A percentile compares a stretch with the other conserved stretches of the same genome.
These are phyloP conservation scores for Endotrypanum monterogeii DNA, from an alignment of 208 protist genomes.

Conservation along the genomic window DNA sequence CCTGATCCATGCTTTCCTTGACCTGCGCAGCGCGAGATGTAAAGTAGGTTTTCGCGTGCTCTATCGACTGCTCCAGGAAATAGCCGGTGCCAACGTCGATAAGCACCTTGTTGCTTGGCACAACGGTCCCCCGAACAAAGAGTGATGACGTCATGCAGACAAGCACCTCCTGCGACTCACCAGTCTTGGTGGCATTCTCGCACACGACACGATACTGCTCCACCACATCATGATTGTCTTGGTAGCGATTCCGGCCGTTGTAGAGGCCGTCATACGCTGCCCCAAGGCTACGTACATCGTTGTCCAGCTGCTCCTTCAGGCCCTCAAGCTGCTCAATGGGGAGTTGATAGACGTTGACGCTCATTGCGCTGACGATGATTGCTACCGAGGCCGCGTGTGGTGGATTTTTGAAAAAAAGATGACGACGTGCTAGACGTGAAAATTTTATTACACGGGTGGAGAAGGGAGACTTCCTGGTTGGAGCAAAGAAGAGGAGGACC, in stretches of 20 bases:
- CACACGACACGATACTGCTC: constrained; percentile 65
- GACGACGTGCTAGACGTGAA: not conserved
- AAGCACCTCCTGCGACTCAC: constrained; percentile 58
- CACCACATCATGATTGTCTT: constrained; percentile 75
- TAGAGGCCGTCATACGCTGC: constrained; percentile 81
- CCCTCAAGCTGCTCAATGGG: constrained; percentile 86
- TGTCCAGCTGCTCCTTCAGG: constrained; percentile 87
- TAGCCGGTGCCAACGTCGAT: constrained; percentile 90
- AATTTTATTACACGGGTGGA: not conserved
- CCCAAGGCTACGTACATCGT: constrained; percentile 75
- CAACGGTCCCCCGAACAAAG: constrained; percentile 66
- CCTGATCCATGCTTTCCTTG: constrained; percentile 77
- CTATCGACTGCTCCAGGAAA: constrained; percentile 83
- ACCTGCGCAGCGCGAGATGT: constrained; percentile 68
- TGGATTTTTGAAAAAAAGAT: not conserved
- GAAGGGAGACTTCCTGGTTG: too few relatives aligned
- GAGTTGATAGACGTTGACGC: constrained; percentile 76
- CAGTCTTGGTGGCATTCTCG: constrained; percentile 42
- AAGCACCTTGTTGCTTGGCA: constrained; percentile 74
- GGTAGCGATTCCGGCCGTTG: constrained; percentile 71
- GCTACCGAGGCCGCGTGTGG: not conserved
- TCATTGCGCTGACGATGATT: not conserved
- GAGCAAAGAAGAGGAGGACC: not conserved
- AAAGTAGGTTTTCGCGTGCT: constrained; percentile 73
- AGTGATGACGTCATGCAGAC: constrained; percentile 86